These are phyloP conservation scores for Geotrichum citri-aurantii DNA, from an alignment of 1,139 yeast species.

Conservation along the genomic window DNA sequence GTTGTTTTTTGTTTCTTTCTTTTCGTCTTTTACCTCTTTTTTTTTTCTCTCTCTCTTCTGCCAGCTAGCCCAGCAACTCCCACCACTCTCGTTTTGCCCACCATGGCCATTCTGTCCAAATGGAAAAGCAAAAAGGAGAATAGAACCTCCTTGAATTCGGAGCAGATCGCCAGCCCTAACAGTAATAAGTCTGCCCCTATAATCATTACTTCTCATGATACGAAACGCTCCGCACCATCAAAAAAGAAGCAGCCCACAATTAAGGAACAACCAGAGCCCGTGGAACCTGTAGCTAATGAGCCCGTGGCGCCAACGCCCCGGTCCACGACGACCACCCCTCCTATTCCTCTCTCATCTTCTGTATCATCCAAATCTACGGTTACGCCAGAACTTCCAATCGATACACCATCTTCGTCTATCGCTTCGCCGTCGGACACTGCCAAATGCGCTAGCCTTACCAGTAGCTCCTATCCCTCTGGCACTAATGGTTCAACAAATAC, in stretches of 20 bases:
- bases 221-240: neutral
- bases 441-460: neutral
- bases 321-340: slow-evolving; percentile 3
- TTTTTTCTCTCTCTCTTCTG: neutral
- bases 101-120: slow-evolving; percentile 5
- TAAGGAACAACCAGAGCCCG: neutral
- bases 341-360: slow-evolving; percentile 1
- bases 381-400: neutral
- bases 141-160: neutral
- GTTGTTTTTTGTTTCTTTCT: neutral
- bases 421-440: neutral
- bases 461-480: slow-evolving; percentile 2
- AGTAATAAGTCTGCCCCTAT: neutral
- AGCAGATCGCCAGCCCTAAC: neutral
- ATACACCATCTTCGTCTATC: neutral
- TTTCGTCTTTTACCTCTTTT: neutral
- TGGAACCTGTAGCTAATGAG: neutral
- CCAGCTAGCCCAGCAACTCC: neutral
- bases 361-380: slow-evolving; percentile 1
- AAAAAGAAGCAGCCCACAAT: neutral
- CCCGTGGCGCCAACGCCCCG: slow-evolving; percentile 2
- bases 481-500: slow-evolving; percentile 3
- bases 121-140: slow-evolving; percentile 9
- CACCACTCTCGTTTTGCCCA: neutral
- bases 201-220: neutral